Evolutionary conservation across 805 yeast genomes (phyloP).

Genomic region (Yarrowia sp.): DNA sequence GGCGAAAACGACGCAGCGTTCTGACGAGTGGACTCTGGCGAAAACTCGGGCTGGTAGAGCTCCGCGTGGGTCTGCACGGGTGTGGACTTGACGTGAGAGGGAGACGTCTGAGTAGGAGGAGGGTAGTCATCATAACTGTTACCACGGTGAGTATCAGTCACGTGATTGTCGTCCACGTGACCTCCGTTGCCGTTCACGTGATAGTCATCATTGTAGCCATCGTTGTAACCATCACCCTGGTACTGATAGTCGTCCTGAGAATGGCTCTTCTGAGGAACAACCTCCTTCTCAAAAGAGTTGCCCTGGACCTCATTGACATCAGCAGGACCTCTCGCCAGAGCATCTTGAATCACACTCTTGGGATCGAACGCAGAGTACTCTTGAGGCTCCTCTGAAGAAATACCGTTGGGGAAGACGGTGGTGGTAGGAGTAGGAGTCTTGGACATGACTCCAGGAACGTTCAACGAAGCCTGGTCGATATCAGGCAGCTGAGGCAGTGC

Average conservation of each 20-base stretch:
- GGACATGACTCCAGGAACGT: constrained; percentile 20
- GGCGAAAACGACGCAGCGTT: neutral
- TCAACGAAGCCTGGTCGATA: constrained; percentile 2
- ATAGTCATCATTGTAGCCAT: neutral
- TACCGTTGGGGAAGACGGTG: constrained; percentile 3
- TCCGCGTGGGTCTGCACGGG: neutral
- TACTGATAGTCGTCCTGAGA: neutral
- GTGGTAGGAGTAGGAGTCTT: constrained; percentile 13
- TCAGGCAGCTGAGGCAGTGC: constrained; percentile 13
- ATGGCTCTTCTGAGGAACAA: neutral
- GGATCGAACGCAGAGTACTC: constrained; percentile 18
- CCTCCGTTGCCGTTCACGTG: too few relatives aligned
- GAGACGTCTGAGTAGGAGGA: neutral
- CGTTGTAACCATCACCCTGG: neutral
- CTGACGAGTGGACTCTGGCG: neutral
- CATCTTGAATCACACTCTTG: constrained; percentile 17
- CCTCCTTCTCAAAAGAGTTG: neutral
- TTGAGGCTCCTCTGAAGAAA: neutral
- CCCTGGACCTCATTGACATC: constrained; percentile 4
- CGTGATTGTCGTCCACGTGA: too few relatives aligned
- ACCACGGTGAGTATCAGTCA: too few relatives aligned
- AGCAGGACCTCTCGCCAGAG: constrained; percentile 1
- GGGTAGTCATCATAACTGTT: too few relatives aligned
- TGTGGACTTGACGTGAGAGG: neutral
- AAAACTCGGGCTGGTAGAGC: constrained; percentile 17